Evolutionary conservation across 176 grass and related monocot species (phyloP).

Genomic region (Thinopyrum elongatum): DNA sequence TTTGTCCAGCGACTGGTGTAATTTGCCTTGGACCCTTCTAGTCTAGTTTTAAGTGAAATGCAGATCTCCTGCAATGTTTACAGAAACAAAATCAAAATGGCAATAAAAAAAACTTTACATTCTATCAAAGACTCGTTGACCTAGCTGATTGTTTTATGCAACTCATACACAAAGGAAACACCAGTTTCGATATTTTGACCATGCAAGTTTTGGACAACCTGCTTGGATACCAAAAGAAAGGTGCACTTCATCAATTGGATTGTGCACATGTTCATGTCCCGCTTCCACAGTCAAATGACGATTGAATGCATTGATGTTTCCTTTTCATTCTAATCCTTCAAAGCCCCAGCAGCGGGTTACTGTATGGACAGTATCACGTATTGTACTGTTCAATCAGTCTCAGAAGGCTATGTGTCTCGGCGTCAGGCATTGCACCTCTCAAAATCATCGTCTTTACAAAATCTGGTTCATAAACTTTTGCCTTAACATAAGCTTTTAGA

Average conservation of each 20-base stretch:
- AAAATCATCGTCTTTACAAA: conserved; percentile 81
- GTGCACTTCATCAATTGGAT: background rate
- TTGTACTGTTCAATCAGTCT: conserved; percentile 77
- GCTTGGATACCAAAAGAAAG: conserved; percentile 1
- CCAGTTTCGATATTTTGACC: background rate
- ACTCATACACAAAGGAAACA: background rate
- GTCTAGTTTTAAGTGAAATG: conserved; percentile 6
- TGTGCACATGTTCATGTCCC: conserved; percentile 1
- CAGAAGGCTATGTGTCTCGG: conserved; percentile 77
- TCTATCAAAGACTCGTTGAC: background rate
- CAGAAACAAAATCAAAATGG: background rate
- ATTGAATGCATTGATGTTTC: background rate
- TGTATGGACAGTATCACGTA: conserved; percentile 25
- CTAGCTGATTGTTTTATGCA: background rate
- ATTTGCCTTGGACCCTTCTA: background rate
- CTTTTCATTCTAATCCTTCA: conserved; percentile 6
- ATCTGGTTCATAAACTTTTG: conserved; percentile 80
- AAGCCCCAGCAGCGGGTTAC: background rate
- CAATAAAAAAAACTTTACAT: background rate
- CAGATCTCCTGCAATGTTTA: background rate
- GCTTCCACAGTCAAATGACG: background rate
- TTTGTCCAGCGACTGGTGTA: background rate
- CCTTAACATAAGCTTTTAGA: conserved; percentile 80
- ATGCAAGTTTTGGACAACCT: conserved; percentile 2
- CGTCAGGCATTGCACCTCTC: conserved; percentile 74